Percentiles rank a stretch among this genome's conserved stretches.
Evolutionary conservation across 768 basidiomycete genomes (phyloP).

Genomic region (Phylloporus sp.): DNA sequence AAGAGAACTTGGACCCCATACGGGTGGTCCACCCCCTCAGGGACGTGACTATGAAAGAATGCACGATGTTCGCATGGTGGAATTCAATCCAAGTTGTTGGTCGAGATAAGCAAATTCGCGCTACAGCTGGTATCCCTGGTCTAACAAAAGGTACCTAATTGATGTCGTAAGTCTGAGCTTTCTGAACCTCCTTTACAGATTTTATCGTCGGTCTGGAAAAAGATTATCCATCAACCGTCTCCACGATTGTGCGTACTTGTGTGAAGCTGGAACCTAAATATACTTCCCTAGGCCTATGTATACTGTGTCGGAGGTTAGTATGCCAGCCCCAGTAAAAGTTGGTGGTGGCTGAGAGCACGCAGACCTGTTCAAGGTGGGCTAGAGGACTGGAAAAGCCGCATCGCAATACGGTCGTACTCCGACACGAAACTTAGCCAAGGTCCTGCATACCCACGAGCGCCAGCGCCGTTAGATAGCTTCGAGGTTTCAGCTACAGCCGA

Average conservation of each 20-base stretch:
- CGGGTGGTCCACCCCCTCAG: constrained; percentile 63
- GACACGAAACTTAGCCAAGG: constrained; percentile 17
- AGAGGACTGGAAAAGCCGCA: constrained; percentile 70
- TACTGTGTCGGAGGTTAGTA: constrained; percentile 61
- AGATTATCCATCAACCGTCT: constrained; percentile 85
- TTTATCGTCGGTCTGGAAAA: constrained; percentile 78
- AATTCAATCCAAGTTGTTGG: constrained; percentile 49
- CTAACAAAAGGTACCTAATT: constrained; percentile 61
- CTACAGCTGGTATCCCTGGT: constrained; percentile 56
- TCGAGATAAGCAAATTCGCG: constrained; percentile 41
- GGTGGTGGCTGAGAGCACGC: background rate
- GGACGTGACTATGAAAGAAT: constrained; percentile 78
- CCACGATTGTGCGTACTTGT: constrained; percentile 76
- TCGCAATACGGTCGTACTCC: constrained; percentile 59
- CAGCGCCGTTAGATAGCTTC: background rate
- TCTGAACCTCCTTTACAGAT: constrained; percentile 38
- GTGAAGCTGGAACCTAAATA: constrained; percentile 71
- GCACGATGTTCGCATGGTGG: constrained; percentile 78
- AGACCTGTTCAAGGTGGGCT: constrained; percentile 65
- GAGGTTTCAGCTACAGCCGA: background rate
- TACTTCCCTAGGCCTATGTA: constrained; percentile 45
- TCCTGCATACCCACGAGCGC: constrained; percentile 5
- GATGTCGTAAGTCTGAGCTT: background rate
- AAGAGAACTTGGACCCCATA: constrained; percentile 25
- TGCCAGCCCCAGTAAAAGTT: background rate